Evolutionary conservation across 2,329 filamentous ascomycete genomes (phyloP).

Genomic region (Anisogramma anomala): DNA sequence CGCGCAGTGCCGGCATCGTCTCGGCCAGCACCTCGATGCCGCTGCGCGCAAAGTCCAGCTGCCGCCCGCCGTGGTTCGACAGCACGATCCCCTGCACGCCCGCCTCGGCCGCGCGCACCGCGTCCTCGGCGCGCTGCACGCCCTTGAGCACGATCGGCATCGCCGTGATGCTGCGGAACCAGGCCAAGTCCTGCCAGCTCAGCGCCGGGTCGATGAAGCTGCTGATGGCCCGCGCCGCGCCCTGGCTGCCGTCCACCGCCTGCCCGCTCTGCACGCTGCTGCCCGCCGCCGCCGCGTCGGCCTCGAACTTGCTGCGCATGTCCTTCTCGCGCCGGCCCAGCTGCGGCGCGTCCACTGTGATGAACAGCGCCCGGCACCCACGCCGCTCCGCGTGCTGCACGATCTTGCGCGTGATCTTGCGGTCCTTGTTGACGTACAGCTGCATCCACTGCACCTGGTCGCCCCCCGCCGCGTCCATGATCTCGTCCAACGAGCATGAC

Average conservation of each 20-base stretch:
- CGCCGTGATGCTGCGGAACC: slow-evolving; percentile 79
- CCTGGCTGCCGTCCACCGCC: slow-evolving; percentile 74
- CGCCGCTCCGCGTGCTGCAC: slow-evolving; percentile 83
- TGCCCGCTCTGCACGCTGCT: slow-evolving; percentile 70
- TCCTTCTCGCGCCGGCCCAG: slow-evolving; percentile 93
- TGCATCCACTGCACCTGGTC: slow-evolving; percentile 94
- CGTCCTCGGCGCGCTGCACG: slow-evolving; percentile 91
- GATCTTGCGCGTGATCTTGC: slow-evolving; percentile 78
- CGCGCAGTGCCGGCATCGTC: slow-evolving; percentile 76
- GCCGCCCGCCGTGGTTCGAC: slow-evolving; percentile 90
- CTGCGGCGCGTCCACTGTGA: slow-evolving; percentile 95
- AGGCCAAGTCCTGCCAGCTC: slow-evolving; percentile 86
- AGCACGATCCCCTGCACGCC: slow-evolving; percentile 85
- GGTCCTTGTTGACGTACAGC: slow-evolving; percentile 94
- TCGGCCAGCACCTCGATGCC: slow-evolving; percentile 85
- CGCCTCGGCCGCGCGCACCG: slow-evolving; percentile 69
- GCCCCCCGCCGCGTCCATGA: slow-evolving; percentile 68
- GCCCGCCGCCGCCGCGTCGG: too few species aligned
- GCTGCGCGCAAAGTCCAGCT: slow-evolving; percentile 83
- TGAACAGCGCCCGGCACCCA: slow-evolving; percentile 92
- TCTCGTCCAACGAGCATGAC: slow-evolving; percentile 95
- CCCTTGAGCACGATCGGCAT: slow-evolving; percentile 97
- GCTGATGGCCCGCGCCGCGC: slow-evolving; percentile 87
- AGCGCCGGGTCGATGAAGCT: slow-evolving; percentile 94
- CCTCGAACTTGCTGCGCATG: slow-evolving; percentile 87